A percentile compares a stretch with the other conserved stretches of the same genome.
Evolutionary conservation across 345 rosid species (phyloP).

Genomic region (Citrus maxima): DNA sequence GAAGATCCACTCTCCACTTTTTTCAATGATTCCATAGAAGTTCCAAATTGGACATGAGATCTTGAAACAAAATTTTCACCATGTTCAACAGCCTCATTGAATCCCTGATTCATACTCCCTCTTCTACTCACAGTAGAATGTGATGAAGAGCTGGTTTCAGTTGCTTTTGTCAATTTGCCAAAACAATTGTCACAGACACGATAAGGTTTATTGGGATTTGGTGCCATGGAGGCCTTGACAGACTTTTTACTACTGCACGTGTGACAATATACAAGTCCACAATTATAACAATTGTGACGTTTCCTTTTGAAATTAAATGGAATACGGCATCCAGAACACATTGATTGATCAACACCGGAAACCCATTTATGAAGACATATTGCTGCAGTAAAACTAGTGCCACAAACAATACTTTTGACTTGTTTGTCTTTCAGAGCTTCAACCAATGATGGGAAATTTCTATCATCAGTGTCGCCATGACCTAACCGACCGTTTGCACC

Average conservation of each 20-base stretch:
- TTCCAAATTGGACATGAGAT: slow-evolving; percentile 47
- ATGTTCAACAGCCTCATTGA: slow-evolving; percentile 39
- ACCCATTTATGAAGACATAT: slow-evolving; percentile 79
- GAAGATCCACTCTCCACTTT: slow-evolving; percentile 45
- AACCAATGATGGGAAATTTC: slow-evolving; percentile 52
- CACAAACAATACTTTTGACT: slow-evolving; percentile 74
- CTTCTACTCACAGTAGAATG: slow-evolving; percentile 52
- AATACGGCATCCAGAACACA: slow-evolving; percentile 72
- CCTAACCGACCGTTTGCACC: slow-evolving; percentile 77
- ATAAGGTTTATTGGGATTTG: slow-evolving; percentile 61
- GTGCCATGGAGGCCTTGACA: slow-evolving; percentile 79
- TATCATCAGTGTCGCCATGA: slow-evolving; percentile 69
- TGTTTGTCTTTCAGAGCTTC: slow-evolving; percentile 72
- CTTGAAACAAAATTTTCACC: slow-evolving; percentile 46
- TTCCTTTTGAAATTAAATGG: slow-evolving; percentile 73
- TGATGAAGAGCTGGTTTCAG: slow-evolving; percentile 46
- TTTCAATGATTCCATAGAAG: slow-evolving; percentile 57
- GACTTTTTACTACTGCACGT: slow-evolving; percentile 73
- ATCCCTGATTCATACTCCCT: slow-evolving; percentile 52
- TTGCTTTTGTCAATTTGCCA: slow-evolving; percentile 51
- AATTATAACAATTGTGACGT: slow-evolving; percentile 76
- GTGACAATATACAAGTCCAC: slow-evolving; percentile 73
- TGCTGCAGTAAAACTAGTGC: slow-evolving; percentile 64
- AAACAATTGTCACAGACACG: slow-evolving; percentile 76
- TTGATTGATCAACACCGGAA: slow-evolving; percentile 69